These are phyloP conservation scores for Davidsoniella virescens DNA, from an alignment of 2,329 filamentous ascomycete species.

Conservation along the genomic window DNA sequence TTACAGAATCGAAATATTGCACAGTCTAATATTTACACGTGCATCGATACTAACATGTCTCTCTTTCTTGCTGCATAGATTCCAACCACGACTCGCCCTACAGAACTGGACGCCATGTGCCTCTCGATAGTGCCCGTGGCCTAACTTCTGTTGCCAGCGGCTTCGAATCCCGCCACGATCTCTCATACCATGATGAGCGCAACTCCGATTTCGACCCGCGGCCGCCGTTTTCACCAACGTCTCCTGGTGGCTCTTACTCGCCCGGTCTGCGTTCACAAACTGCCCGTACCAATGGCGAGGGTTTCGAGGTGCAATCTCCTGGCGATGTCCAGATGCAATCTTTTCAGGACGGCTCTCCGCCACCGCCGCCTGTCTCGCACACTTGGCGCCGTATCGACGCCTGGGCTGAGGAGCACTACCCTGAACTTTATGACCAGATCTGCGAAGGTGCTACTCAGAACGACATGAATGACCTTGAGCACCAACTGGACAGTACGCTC, in stretches of 20 bases:
- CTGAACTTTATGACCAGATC: constrained; percentile 83
- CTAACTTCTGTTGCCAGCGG: constrained; percentile 82
- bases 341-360: constrained; percentile 81
- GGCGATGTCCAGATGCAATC: constrained; percentile 94
- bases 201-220: constrained; percentile 20
- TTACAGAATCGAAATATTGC: too few species aligned
- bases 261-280: constrained; percentile 73
- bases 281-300: constrained; percentile 46
- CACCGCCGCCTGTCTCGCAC: constrained; percentile 71
- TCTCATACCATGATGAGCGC: constrained; percentile 50
- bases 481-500: constrained; percentile 84
- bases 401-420: constrained; percentile 91
- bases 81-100: constrained; percentile 88
- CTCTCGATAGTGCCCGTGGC: constrained; percentile 66
- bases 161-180: constrained; percentile 72
- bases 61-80: constrained; percentile 36
- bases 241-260: constrained; percentile 62
- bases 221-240: constrained; percentile 29
- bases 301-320: constrained; percentile 52
- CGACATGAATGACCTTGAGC: constrained; percentile 91
- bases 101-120: constrained; percentile 77
- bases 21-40: neutral
- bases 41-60: neutral
- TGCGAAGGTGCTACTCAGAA: constrained; percentile 85
- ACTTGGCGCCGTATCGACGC: constrained; percentile 89